Base-by-base conservation (phyloP, 176 grass and related monocot species). In the Eragrostis nindensis region DNA sequence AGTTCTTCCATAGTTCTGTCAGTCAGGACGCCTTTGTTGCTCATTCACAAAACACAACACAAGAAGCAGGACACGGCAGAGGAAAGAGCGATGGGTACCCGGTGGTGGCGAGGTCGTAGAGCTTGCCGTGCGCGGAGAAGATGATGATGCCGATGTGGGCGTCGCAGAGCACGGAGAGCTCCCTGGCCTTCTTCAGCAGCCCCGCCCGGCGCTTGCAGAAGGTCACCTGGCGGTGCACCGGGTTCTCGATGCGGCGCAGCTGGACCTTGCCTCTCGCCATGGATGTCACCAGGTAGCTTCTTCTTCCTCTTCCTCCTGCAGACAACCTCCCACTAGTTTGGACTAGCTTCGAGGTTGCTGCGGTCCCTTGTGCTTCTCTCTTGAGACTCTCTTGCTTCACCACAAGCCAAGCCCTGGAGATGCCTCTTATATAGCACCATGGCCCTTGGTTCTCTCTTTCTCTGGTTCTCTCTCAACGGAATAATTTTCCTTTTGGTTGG, bases 341-440 rank as follows among this genome's bases (percentile, higher is more conserved):
- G 69, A 99, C 96, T 93, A 99, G 96, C 96, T 99, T 99, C 93
- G 89, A 99, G 93, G 90, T 85, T 91, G 96, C 76, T 83, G 88
- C 74, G 62, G 46, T 54, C 19, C 60, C 75, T 56, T 67, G 19
- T 47, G 12, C 66, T 39, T 80, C 55, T 48, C 67, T 86, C n/a
- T 52, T 22, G 32, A 43, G 30, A 76, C 24, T 75, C 63, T 66
- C 42, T 83, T 75, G 64, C 78, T 80, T 76, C n/a, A 87, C 70
- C 75, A 83, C 72, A 76, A 36, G 48, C 47, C 39, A 73, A 45
- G 41, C 67, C n/a, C 77, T 9, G 39, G 48, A 74, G 48, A 44
- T 38, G 72, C 76, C 22, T 19, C 30, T 86, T 89, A 86, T 91
- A 94, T 91, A 89, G 41, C 50, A 19, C 19, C 24, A 24, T 6